Percentiles rank a stretch among this genome's conserved stretches.
Conservation (phyloP, 768 basidiomycete species). For the Chalciporus piperatus region DNA sequence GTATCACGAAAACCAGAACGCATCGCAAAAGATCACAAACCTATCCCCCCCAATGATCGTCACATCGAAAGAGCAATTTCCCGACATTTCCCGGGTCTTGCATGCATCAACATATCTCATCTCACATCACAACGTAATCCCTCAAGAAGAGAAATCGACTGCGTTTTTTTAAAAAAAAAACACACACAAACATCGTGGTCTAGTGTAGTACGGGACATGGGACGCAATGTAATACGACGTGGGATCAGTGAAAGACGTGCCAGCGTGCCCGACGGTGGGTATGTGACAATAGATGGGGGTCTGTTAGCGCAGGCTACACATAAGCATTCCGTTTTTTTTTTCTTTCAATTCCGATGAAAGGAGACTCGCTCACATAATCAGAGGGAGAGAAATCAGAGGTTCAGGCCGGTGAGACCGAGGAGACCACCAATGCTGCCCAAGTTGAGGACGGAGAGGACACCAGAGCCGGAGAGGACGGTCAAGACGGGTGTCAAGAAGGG, state of each 20-base stretch:
- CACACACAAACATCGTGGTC: neutral
- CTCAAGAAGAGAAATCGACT: no score
- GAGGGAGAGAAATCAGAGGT: neutral
- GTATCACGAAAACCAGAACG: no score
- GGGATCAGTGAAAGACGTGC: no score
- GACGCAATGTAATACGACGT: no score
- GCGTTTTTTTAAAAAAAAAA: no score
- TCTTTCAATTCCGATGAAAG: no score
- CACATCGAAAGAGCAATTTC: no score
- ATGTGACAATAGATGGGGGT: neutral
- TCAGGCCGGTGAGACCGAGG: constrained; percentile 16
- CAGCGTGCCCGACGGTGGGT: neutral
- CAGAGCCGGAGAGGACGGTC: neutral
- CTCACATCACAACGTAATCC: no score
- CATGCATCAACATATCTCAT: no score
- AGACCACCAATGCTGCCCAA: constrained; percentile 19
- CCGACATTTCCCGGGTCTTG: no score
- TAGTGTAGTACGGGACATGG: neutral
- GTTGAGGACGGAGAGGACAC: constrained; percentile 23
- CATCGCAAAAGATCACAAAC: no score
- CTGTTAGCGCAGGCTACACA: neutral
- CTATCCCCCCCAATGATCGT: no score
- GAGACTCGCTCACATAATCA: neutral
- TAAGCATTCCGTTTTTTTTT: neutral
- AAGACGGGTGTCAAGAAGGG: constrained; percentile 17